Evolutionary conservation across 2,329 filamentous ascomycete genomes (phyloP).

Genomic region (Nigrograna mackinnonii): DNA sequence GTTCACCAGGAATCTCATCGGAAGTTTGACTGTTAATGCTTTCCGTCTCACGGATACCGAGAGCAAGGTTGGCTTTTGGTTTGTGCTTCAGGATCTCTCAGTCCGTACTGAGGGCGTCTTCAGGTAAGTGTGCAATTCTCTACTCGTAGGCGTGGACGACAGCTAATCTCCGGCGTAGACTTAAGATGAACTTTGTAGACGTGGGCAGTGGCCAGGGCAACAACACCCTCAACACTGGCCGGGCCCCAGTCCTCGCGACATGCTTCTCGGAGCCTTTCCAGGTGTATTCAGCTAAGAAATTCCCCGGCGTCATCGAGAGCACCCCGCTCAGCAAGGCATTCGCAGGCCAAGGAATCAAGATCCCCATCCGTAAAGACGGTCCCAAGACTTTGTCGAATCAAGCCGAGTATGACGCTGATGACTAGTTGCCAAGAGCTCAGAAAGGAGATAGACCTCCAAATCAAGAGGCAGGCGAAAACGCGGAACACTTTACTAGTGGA

Average conservation of each 20-base stretch:
- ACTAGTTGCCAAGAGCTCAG: too few species aligned
- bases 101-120: slow-evolving; percentile 92
- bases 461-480: too few species aligned
- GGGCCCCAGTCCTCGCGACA: slow-evolving; percentile 80
- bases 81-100: slow-evolving; percentile 92
- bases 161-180: slow-evolving; percentile 40
- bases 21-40: slow-evolving; percentile 85
- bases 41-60: slow-evolving; percentile 79
- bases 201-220: slow-evolving; percentile 63
- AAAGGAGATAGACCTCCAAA: too few species aligned
- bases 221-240: slow-evolving; percentile 69
- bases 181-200: slow-evolving; percentile 81
- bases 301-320: slow-evolving; percentile 94
- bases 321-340: slow-evolving; percentile 91
- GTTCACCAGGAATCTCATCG: slow-evolving; percentile 95
- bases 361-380: slow-evolving; percentile 90
- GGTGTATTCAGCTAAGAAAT: slow-evolving; percentile 97
- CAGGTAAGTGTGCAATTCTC: slow-evolving; percentile 61
- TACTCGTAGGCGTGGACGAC: not conserved
- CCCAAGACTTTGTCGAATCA: slow-evolving; percentile 50
- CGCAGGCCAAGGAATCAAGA: slow-evolving; percentile 92
- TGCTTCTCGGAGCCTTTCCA: slow-evolving; percentile 89
- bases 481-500: too few species aligned
- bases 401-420: slow-evolving; percentile 49
- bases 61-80: slow-evolving; percentile 90